Base-by-base conservation (phyloP, 345 rosid genomes). In the Anastatica hierochuntica region DNA sequence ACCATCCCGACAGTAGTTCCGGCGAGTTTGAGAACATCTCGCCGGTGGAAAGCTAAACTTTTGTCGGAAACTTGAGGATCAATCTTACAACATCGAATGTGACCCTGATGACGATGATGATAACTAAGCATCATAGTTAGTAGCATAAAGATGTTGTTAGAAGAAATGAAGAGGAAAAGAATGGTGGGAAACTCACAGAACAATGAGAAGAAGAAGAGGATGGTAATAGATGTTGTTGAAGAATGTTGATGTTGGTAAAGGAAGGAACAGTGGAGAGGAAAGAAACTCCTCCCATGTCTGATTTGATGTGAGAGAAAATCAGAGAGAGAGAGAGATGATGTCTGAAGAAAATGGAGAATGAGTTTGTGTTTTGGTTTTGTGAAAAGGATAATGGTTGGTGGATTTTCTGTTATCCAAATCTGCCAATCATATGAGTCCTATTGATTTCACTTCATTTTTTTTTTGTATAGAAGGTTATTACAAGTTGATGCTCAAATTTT, bases 1-100 rank as follows among this genome's bases (percentile, higher is more conserved):
- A 82, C 95, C 83, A 85, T 37, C 72, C 88, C 83, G 42, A 83
- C n/a, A 15, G 79, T 41, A 5, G 79, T 77, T 29, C 83, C 84
- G 42, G 72, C 54, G 67, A 72, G 68, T 57, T 75, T 78, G 45
- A 84, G 75, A 64, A 75, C 58, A 43, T 86, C 83, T 56, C 94
- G 76, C 31, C 97, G 73, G 30, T 62, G 46, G 40, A 79, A 60
- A 43, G 61, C 56, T 48, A 45, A 27, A 19, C 14, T 37, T 9
- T 62, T 37, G 10, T 24, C 58, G 41, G 18, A 33, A 37, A 35
- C 69, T 56, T 59, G 78, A 10, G 60, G 43, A 15, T 68, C 81
- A 10, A 26, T 65, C 58, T 72, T 74, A 50, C 52, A 56, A 70
- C 94, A 83, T 58, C 78, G 73, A 43, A 82, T 58, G 20, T 42